A percentile compares a stretch with the other conserved stretches of the same genome.
Conservation (phyloP, 306 rosid species). For the Hippophae tibetana region DNA sequence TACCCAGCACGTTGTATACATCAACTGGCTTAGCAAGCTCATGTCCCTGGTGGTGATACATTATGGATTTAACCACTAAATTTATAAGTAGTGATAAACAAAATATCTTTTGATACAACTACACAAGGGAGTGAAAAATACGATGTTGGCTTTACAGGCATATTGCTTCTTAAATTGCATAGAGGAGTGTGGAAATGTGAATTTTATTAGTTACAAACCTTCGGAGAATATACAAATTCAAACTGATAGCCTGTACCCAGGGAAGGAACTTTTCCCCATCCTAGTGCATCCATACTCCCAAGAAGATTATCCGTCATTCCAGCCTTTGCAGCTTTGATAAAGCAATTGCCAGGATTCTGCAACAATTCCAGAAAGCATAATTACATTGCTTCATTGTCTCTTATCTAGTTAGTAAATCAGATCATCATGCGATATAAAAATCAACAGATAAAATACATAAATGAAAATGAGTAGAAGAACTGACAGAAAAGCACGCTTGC, state of each 20-base stretch:
- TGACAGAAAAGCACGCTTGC: slow-evolving; percentile 93
- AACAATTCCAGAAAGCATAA: slow-evolving; percentile 28
- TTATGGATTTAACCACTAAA: slow-evolving; percentile 3
- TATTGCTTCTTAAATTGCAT: not conserved
- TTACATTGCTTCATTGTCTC: slow-evolving; percentile 6
- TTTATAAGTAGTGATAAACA: not conserved
- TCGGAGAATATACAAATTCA: slow-evolving; percentile 49
- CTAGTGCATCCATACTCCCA: slow-evolving; percentile 69
- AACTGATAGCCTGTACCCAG: slow-evolving; percentile 75
- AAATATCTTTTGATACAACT: not conserved
- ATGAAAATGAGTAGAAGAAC: slow-evolving; percentile 28
- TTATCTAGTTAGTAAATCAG: not conserved
- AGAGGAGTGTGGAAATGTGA: not conserved
- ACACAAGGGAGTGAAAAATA: not conserved
- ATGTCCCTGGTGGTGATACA: slow-evolving; percentile 39
- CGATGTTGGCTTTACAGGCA: not conserved
- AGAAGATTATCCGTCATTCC: slow-evolving; percentile 53
- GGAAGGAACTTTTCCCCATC: slow-evolving; percentile 78
- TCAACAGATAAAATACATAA: not conserved
- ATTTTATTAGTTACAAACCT: slow-evolving; percentile 22
- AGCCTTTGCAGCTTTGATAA: slow-evolving; percentile 85
- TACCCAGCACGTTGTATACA: slow-evolving; percentile 45
- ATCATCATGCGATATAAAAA: not conserved
- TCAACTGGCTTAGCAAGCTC: slow-evolving; percentile 45
- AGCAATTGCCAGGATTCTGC: slow-evolving; percentile 75